Conservation (phyloP, 139 green algal species). For the Chlamydomonas incerta region DNA sequence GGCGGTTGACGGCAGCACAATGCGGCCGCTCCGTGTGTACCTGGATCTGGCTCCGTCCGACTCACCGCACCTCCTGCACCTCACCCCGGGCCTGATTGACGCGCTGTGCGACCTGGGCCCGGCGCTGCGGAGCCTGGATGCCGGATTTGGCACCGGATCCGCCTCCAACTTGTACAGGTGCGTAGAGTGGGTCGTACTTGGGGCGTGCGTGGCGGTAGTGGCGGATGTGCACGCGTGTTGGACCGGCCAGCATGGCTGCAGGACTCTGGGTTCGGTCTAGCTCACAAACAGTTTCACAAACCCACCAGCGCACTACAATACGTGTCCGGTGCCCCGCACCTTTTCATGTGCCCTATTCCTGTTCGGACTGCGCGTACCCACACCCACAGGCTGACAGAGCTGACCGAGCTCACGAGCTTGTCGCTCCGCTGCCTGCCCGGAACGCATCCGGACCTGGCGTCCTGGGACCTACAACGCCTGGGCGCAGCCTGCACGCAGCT, state of each 20-base stretch:
- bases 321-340: not conserved
- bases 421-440: not conserved
- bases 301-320: too few relatives aligned
- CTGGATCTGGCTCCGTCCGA: too few relatives aligned
- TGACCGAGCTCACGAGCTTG: not conserved
- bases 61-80: not conserved
- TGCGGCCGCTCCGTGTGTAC: too few relatives aligned
- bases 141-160: not conserved
- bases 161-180: not conserved
- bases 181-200: too few relatives aligned
- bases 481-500: too few relatives aligned
- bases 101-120: not conserved
- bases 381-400: not conserved
- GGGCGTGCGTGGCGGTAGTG: not conserved
- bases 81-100: not conserved
- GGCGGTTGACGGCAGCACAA: too few relatives aligned
- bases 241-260: too few relatives aligned
- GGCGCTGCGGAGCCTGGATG: not conserved
- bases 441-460: too few relatives aligned
- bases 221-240: too few relatives aligned
- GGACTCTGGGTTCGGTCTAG: not conserved
- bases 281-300: too few relatives aligned
- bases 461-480: too few relatives aligned
- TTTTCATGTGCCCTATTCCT: not conserved
- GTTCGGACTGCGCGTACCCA: too few relatives aligned